Evolutionary conservation across 2,329 filamentous ascomycete genomes (phyloP), one percentile per base, ranked within the genome.

Genomic region (Biscogniauxia mediterranea): DNA sequence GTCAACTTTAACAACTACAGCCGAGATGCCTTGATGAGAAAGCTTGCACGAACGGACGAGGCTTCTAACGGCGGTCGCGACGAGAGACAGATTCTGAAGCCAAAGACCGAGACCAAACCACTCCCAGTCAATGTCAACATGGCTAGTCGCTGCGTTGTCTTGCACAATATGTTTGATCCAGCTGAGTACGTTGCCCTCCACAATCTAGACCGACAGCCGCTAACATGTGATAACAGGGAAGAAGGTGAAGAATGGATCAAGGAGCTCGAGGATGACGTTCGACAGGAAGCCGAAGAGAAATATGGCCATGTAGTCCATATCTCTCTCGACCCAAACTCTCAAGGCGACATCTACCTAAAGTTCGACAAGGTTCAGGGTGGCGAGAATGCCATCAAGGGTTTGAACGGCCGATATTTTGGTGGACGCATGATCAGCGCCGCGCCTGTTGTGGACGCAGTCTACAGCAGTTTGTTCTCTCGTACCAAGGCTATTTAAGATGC

Each of bases 1-100:
- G 94, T 99, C 78, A 98, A 98, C 80, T 98, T 98, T 89, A 97
- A 93, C 85, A 97, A 97, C 79, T 97, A 96, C 82, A 97, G 92
- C 83, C 92, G 95, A 80, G 93, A 98, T 81, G 92, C 93, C 74
- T 89, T 99, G 79, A 99, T 99, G 95, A 88, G 92, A 78, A 97
- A 98, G 81, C 91, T 99, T 79, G 93, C 95, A 75, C 89, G 95
- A 84, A 94, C 91, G 80, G 93, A 98, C 79, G 93, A 98, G 75
- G 83, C 87, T 68, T 79, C 83, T 64, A 80, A 83, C 69, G 85
- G 85, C 71, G 80, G 83, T 70, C 86, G 85, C 71, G 86, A 89
- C 69, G 87, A 91, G 78, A 85, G 86, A 75, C 89, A 90, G 77
- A 82, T 90, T 61, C 80, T 89, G 67, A 92, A 92, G 75, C 89